Conservation (phyloP, 2,329 filamentous ascomycete genomes). For the Balansia obtecta region DNA sequence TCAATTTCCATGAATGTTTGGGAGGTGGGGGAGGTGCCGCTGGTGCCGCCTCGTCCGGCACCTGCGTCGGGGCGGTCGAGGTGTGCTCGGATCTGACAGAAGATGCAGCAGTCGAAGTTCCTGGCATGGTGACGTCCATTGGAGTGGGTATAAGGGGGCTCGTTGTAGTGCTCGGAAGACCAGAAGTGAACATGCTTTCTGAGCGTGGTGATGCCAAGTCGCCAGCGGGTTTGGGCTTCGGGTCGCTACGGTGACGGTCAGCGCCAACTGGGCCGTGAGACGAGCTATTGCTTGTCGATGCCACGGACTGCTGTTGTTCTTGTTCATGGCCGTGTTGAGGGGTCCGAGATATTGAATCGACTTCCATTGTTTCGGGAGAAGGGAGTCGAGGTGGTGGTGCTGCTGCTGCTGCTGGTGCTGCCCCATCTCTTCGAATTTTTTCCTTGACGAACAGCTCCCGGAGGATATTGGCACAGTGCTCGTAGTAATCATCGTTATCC, state of each 20-base stretch:
- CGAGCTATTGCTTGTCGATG: slow-evolving; percentile 15
- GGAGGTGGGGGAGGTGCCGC: slow-evolving; percentile 52
- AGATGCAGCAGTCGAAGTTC: slow-evolving; percentile 21
- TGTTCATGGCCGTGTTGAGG: slow-evolving; percentile 25
- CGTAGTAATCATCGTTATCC: slow-evolving; percentile 97
- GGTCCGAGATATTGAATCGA: slow-evolving; percentile 26
- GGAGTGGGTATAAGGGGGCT: slow-evolving; percentile 23
- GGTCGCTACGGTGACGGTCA: slow-evolving; percentile 12
- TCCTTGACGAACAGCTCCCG: slow-evolving; percentile 81
- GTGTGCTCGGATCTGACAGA: slow-evolving; percentile 22
- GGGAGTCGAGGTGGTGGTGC: slow-evolving; percentile 39
- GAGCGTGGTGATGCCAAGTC: slow-evolving; percentile 20
- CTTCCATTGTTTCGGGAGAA: slow-evolving; percentile 33
- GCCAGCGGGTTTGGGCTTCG: slow-evolving; percentile 12
- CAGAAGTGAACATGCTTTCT: slow-evolving; percentile 20
- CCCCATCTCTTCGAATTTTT: slow-evolving; percentile 49
- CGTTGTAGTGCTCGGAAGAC: slow-evolving; percentile 22
- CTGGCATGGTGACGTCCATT: slow-evolving; percentile 17
- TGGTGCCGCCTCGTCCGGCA: slow-evolving; percentile 28
- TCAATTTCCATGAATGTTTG: slow-evolving; percentile 95
- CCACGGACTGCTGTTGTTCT: slow-evolving; percentile 18
- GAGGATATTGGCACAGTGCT: slow-evolving; percentile 76
- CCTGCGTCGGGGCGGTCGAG: slow-evolving; percentile 10
- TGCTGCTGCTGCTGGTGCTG: slow-evolving; percentile 45
- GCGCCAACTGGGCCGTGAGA: slow-evolving; percentile 13